Evolutionary conservation across 345 rosid genomes (phyloP).

Genomic region (Eutrema heterophyllum): DNA sequence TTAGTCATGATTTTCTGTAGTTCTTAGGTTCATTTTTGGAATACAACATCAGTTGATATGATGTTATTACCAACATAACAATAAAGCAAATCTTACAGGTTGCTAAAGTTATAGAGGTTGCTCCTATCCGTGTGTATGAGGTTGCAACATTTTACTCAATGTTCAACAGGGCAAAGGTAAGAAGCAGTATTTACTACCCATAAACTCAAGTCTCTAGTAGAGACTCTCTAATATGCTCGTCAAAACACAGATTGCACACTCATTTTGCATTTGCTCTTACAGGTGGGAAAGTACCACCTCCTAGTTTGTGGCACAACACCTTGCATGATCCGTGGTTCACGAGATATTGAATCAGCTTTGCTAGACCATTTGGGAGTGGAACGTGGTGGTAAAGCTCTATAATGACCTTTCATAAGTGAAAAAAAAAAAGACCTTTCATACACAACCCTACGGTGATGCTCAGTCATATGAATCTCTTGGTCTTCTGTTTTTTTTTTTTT

Average conservation of each 20-base stretch:
- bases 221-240: not conserved
- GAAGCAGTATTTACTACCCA: constrained; percentile 1
- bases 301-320: constrained; percentile 99
- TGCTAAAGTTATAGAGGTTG: constrained; percentile 79
- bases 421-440: not conserved
- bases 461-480: constrained; percentile 10
- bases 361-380: constrained; percentile 91
- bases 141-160: constrained; percentile 98
- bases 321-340: constrained; percentile 94
- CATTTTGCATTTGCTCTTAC: constrained; percentile 24
- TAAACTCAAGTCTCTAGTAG: not conserved
- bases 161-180: constrained; percentile 91
- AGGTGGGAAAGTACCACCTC: constrained; percentile 97
- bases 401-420: not conserved
- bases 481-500: constrained; percentile 2
- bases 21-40: not conserved
- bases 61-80: not conserved
- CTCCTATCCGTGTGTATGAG: constrained; percentile 95
- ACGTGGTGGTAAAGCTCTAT: constrained; percentile 68
- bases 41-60: not conserved
- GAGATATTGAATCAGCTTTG: constrained; percentile 82
- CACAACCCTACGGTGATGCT: not conserved
- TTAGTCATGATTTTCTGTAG: not conserved
- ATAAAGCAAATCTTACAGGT: constrained; percentile 42
- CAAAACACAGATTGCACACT: not conserved